Base-by-base conservation (phyloP, 2,329 filamentous ascomycete species). In the Capronia coronata region DNA sequence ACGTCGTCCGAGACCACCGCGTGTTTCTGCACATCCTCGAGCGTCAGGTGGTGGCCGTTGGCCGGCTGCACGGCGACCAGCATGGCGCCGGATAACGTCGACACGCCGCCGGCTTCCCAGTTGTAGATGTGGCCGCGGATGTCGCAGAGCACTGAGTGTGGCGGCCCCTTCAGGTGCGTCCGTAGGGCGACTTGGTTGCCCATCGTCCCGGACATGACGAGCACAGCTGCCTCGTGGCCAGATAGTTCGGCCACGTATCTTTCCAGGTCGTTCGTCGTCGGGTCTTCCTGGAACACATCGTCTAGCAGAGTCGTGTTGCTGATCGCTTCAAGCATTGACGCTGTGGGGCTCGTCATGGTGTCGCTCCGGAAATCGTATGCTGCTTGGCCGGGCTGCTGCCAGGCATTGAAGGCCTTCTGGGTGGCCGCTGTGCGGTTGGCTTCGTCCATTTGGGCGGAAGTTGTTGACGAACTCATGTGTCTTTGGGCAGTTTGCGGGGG, bases 131-230 rank as follows among this genome's bases (percentile, higher is more conserved):
- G 91, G 3, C 82, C 79, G 27, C 87, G 78, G 56, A 82, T 74
- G 64, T 96, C 90, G 59, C 85, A 87, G 7, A 96, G 71, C 3
- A 96, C 79, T 6, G 79, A 78, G 65, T 94, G 82, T 0, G 91
- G 91, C 11, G 90, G 89, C 52, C 87, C 84, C 1, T 74, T 77
- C 11, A 96, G 75, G 51, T 93, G 84, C 1, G 86, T 77, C 32
- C 90, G 81, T 35, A 95, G 75, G 0, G 85, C 83, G 14, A 96
- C 74, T 66, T 95, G 89, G 69, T 96, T 96, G 34, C 88, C 89
- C 89, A 95, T 95, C 3, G 90, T 95, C 2, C 91, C 91, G 0
- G 87, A 93, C 51, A 94, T 75, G 48, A 95, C 87, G 46, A 95
- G 82, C 3, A 96, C 74, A 0, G 79, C 85, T 6, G 80, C 81